Base-by-base conservation (phyloP, 768 basidiomycete species). In the Amanita rimosa region DNA sequence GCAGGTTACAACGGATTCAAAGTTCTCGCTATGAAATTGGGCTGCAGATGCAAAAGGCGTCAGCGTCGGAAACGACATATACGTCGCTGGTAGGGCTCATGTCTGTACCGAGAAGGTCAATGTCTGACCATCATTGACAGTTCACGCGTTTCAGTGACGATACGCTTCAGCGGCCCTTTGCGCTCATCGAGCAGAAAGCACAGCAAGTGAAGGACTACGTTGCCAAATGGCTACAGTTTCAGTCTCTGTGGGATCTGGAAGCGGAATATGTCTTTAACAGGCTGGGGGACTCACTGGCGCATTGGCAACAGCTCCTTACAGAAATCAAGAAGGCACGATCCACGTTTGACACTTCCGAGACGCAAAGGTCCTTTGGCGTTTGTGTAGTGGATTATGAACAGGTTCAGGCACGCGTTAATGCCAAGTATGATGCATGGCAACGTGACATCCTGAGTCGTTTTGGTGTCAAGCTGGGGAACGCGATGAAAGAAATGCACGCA, bases 401-500 rank as follows among this genome's bases (percentile, higher is more conserved):
- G 64, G 96, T 97, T 22, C 96, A 99, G 66, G 79, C 89, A 39
- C 78, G 94, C 55, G 96, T 99, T 59, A 97, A 97, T 64, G 91
- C 94, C 52, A 98, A 97, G 70, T 99, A 99, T 63, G 96, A 98
- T 62, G 72, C 90, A 16, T 98, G 96, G 95, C 95, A 98, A 71
- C 74, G 85, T 52, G 96, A 99, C 57, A 91, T 99, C 52, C 70
- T 97, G 55, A 83, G 81, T 53, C 74, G 92, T 41, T 98, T 97
- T 60, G 95, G 96, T 3, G 76, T 79, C 52, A 97, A 96, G 71
- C 75, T 99, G 49, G 91, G 92, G 3, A 85, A 84, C 52, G 84
- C 84, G 47, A 97, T 99, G 92, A 94, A 94, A 73, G 95, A 98
- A 66, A 91, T 93, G 78, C 92, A 98, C 66, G 85, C 91, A 11